phyloP scores from a whole-genome alignment of 192 early-diverging fungal species.

The Dissophora ornata region DNA sequence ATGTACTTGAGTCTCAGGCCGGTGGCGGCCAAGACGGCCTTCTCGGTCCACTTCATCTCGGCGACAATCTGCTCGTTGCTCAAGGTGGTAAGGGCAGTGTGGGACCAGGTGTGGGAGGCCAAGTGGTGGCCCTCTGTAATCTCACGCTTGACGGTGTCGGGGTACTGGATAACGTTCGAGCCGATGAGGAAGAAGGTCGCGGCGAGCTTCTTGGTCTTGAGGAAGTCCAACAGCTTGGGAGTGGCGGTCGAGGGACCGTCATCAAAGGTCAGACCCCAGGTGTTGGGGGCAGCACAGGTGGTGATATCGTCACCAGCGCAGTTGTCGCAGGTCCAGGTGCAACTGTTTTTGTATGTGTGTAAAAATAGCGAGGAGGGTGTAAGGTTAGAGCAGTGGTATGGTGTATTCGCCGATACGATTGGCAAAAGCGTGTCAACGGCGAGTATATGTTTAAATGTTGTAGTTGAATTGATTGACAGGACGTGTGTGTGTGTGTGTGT shows the following conservation, averaged over 20 bases:
- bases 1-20: constrained; percentile 68
- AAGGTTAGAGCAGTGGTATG: no score
- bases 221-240: constrained; percentile 56
- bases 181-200: constrained; percentile 70
- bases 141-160: constrained; percentile 55
- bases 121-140: constrained; percentile 63
- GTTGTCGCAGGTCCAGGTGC: constrained; percentile 59
- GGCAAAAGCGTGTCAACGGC: no score
- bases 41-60: constrained; percentile 77
- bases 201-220: constrained; percentile 57
- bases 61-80: constrained; percentile 62
- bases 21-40: constrained; percentile 62
- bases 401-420: no score
- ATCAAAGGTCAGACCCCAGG: constrained; percentile 66
- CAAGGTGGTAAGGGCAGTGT: constrained; percentile 64
- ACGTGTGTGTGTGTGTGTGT: no score
- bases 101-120: constrained; percentile 75
- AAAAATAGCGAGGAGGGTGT: no score
- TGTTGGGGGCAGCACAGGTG: constrained; percentile 58
- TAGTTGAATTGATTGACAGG: no score
- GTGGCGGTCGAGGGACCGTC: constrained; percentile 64
- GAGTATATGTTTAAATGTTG: no score
- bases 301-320: constrained; percentile 59
- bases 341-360: no score
- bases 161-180: constrained; percentile 59